phyloP scores from a whole-genome alignment of 169 alveolate genomes.

The Plasmodium ovale region DNA sequence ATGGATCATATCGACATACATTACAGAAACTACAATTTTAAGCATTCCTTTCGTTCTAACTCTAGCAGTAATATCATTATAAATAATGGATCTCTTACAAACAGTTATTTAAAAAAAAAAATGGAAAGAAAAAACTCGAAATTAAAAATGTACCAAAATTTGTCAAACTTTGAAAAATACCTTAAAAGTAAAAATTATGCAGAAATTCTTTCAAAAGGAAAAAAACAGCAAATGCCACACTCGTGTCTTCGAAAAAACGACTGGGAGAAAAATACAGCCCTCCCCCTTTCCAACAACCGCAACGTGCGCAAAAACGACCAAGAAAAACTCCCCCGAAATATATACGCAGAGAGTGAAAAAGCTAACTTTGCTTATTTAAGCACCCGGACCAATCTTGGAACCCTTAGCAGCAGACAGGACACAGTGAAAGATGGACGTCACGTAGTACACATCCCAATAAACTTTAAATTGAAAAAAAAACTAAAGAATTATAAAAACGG shows the following conservation, averaged over 20 bases:
- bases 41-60: slow-evolving; percentile 17
- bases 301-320: neutral
- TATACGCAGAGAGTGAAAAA: neutral
- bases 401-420: neutral
- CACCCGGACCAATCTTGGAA: neutral
- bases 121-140: slow-evolving; percentile 3
- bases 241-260: neutral
- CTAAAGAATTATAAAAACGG: slow-evolving; percentile 6
- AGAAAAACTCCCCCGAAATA: neutral
- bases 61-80: neutral
- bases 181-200: slow-evolving; percentile 9
- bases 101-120: slow-evolving; percentile 6
- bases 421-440: neutral
- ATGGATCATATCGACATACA: neutral
- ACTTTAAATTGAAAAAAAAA: slow-evolving; percentile 53
- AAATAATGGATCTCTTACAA: slow-evolving; percentile 13
- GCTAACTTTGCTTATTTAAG: neutral
- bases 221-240: neutral
- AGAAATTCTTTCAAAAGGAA: neutral
- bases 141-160: slow-evolving; percentile 51
- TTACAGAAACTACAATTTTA: slow-evolving; percentile 5
- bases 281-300: neutral
- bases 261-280: neutral
- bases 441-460: slow-evolving; percentile 31
- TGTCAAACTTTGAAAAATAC: slow-evolving; percentile 30